Percentiles rank a stretch among this genome's conserved stretches.
Conservation (phyloP, 495 filamentous ascomycete species). For the Hyaloscypha bicolor region DNA sequence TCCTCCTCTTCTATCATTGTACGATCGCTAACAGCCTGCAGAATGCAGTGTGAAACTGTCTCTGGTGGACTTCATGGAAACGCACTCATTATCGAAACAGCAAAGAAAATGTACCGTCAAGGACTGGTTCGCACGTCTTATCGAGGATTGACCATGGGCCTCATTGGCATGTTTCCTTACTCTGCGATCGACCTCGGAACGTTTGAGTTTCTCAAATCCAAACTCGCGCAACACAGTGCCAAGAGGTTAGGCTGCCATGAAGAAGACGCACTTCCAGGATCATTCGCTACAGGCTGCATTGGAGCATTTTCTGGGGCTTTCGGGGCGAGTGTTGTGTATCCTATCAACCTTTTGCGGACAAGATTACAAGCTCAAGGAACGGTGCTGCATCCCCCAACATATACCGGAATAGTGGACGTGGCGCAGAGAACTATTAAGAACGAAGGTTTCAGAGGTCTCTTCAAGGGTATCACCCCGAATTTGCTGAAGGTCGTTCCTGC, state of each 20-base stretch:
- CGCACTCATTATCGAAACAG: slow-evolving; percentile 77
- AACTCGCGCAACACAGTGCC: slow-evolving; percentile 70
- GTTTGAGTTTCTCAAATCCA: slow-evolving; percentile 88
- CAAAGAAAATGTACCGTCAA: slow-evolving; percentile 78
- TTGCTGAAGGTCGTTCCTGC: slow-evolving; percentile 95
- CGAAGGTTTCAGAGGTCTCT: slow-evolving; percentile 85
- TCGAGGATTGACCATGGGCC: slow-evolving; percentile 87
- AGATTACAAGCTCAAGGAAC: slow-evolving; percentile 95
- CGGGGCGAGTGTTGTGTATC: slow-evolving; percentile 92
- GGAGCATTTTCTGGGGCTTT: slow-evolving; percentile 90
- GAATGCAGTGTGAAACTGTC: slow-evolving; percentile 93
- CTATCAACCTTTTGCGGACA: slow-evolving; percentile 91
- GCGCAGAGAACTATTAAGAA: slow-evolving; percentile 75
- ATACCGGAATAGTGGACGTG: slow-evolving; percentile 87
- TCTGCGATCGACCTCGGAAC: slow-evolving; percentile 94
- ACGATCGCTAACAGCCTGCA: slow-evolving; percentile 45
- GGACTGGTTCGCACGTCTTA: slow-evolving; percentile 80
- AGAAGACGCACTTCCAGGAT: slow-evolving; percentile 75
- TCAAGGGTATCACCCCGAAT: slow-evolving; percentile 94
- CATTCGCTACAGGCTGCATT: slow-evolving; percentile 78
- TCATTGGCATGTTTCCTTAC: slow-evolving; percentile 97
- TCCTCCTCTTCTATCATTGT: slow-evolving; percentile 11
- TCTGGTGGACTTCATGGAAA: slow-evolving; percentile 83
- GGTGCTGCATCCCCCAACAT: slow-evolving; percentile 84
- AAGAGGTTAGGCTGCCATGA: slow-evolving; percentile 70